Base-by-base conservation (phyloP, 106 monocot genomes). In the Posidonia australis region DNA sequence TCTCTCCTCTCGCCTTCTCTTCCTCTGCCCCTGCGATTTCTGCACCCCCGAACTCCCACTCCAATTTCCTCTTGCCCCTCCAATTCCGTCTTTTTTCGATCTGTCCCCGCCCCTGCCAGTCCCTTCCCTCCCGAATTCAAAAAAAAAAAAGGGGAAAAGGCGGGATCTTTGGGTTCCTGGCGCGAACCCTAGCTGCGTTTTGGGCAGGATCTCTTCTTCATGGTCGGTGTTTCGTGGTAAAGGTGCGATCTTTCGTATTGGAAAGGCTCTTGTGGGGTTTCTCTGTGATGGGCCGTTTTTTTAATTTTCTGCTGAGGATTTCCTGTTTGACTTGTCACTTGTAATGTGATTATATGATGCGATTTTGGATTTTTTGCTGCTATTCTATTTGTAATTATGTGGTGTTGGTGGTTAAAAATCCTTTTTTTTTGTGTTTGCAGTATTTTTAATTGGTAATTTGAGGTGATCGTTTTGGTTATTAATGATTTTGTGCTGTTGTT, bases 21-120 rank as follows among this genome's bases (percentile, higher is more conserved):
- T 54, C 59, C 10, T 51, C 42, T 57, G 30, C 36, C 79, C 57
- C 60, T 73, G 25, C 72, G 44, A 41, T 54, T 56, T 24, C 54
- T 53, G 3, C 55, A 5, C 32, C 55, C 60, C 74, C 36, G 44
- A 67, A 42, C 62, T 44, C 80, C 62, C 36, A 64, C 59, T 70
- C 36, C 7, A 36, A 36, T 36, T 36, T 36, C 36, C 70, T 63
- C 70, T 70, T 75, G 46, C 41, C 68, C 63, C 70, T 65, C 22
- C 20, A 58, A 52, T 60, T 57, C 59, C 62, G 30, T 62, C 10
- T 31, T 58, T 54, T 43, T 45, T 30, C 54, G 54, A 48, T 64
- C 65, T 49, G 66, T 46, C 52, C 60, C 67, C 21, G 28, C 63
- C 43, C 57, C 13, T 62, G 24, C 49, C 20, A 36, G 16, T 27